Conservation (phyloP, 352 stramenopile species). For the Elongisporangium prolatum region DNA sequence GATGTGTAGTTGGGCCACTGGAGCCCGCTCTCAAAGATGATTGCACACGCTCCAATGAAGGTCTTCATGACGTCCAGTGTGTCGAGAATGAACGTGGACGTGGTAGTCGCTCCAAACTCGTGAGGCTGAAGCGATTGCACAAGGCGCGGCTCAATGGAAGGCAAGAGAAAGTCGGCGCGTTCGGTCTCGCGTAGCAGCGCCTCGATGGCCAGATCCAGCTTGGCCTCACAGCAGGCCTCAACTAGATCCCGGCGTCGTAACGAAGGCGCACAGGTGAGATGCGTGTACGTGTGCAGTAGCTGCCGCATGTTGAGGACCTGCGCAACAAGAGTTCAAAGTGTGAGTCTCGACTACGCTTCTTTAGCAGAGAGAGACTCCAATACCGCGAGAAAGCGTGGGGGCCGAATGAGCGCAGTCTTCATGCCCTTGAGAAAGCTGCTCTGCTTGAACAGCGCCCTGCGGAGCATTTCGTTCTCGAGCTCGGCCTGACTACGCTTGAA, state of each 20-base stretch:
- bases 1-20: constrained; percentile 26
- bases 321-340: no score
- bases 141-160: constrained; percentile 27
- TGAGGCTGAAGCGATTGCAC: no score
- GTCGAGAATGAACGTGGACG: constrained; percentile 30
- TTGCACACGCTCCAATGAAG: constrained; percentile 19
- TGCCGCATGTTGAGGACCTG: constrained; percentile 32
- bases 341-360: no score
- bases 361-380: no score
- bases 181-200: constrained; percentile 31
- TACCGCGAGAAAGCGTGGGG: constrained; percentile 11
- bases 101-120: constrained; percentile 24
- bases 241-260: constrained; percentile 28
- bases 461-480: constrained; percentile 19
- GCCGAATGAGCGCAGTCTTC: constrained; percentile 17
- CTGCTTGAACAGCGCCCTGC: constrained; percentile 13
- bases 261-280: constrained; percentile 18
- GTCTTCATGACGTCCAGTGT: constrained; percentile 16
- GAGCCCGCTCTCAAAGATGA: constrained; percentile 17
- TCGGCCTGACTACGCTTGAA: constrained; percentile 15
- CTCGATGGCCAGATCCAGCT: constrained; percentile 33
- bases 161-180: constrained; percentile 16
- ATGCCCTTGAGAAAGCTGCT: constrained; percentile 11
- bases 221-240: constrained; percentile 17
- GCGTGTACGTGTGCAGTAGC: constrained; percentile 38